Evolutionary conservation across 2,329 filamentous ascomycete genomes (phyloP), one percentile per base, ranked within the genome.

Genomic region (Exophiala viscosa): DNA sequence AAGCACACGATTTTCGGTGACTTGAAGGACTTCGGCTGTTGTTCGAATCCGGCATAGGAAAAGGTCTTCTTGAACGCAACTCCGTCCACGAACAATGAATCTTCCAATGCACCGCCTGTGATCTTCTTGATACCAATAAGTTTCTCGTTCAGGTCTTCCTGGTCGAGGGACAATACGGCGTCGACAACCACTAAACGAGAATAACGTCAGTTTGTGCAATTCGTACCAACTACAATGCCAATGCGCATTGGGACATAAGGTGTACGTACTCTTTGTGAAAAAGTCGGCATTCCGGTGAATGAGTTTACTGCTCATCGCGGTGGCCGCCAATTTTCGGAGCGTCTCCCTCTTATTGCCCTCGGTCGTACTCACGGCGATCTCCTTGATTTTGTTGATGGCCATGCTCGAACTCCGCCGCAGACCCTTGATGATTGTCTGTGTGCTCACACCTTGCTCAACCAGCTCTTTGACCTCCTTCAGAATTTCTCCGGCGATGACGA

Each of bases 21-120:
- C 69, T 81, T 84, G 79, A 99, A 97, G 6, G 83, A 85, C 76
- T 99, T 99, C 62, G 93, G 93, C 76, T 99, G 93, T 76, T 99
- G 93, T 76, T 99, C 93, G 75, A 99, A 99, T 68, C 93, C 93
- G 64, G 93, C 93, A 69, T 99, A 99, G 46, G 92, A 91, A 73
- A 99, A 99, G 4, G 93, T 99, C 83, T 99, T 99, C 80, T 97
- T 97, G 81, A 99, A 99, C 33, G 93, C 92, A 58, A 99, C 93
- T 68, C 93, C 93, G 71, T 97, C 93, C 68, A 99, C 87, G 73
- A 97, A 97, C 36, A 96, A 82, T 2, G 92, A 96, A 59, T 97
- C 93, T 66, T 96, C 93, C 31, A 99, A 83, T 34, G 90, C 95
- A 70, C 93, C 93, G 67, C 93, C 93, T 35, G 90, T 92, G 59